A percentile compares a stretch with the other conserved stretches of the same genome.
These are phyloP conservation scores for Salvia rosmarinus DNA, from an alignment of 257 asterid species.

Conservation along the genomic window DNA sequence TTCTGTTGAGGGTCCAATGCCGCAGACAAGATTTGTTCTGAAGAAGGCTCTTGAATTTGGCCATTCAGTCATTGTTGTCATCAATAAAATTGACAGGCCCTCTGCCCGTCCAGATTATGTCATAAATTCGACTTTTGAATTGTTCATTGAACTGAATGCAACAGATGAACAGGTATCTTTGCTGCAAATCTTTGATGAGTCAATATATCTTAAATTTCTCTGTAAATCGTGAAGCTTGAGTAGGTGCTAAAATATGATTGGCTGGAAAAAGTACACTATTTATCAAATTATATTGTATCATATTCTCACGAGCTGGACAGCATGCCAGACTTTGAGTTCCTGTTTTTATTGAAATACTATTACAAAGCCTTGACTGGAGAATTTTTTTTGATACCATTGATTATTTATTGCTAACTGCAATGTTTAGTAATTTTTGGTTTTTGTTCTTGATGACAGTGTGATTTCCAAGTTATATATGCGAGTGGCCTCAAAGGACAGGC, in stretches of 20 bases:
- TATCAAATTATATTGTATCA: no score
- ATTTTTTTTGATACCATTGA: slow-evolving; percentile 9
- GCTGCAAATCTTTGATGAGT: slow-evolving; percentile 6
- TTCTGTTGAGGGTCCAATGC: slow-evolving; percentile 99
- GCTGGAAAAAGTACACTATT: no score
- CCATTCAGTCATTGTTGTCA: slow-evolving; percentile 92
- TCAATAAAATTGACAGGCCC: slow-evolving; percentile 94
- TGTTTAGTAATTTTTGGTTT: background rate
- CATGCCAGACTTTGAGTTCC: background rate
- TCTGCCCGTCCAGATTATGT: slow-evolving; percentile 98
- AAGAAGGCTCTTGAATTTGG: slow-evolving; percentile 99
- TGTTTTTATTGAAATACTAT: slow-evolving; percentile 4
- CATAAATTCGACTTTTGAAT: slow-evolving; percentile 89
- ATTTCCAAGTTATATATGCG: slow-evolving; percentile 95
- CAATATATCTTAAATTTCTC: slow-evolving; percentile 13
- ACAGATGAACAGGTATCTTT: slow-evolving; percentile 91
- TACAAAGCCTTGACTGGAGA: background rate
- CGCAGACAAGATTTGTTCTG: slow-evolving; percentile 96
- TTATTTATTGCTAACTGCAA: slow-evolving; percentile 5
- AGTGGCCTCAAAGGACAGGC: slow-evolving; percentile 97
- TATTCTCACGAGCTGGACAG: no score
- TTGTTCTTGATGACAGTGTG: slow-evolving; percentile 70
- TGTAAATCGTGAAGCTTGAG: slow-evolving; percentile 13
- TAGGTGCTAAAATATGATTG: slow-evolving; percentile 18
- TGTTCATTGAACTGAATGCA: slow-evolving; percentile 94